Evolutionary conservation across 1,139 yeast genomes (phyloP).

Genomic region (Sugiyamaella novakii): DNA sequence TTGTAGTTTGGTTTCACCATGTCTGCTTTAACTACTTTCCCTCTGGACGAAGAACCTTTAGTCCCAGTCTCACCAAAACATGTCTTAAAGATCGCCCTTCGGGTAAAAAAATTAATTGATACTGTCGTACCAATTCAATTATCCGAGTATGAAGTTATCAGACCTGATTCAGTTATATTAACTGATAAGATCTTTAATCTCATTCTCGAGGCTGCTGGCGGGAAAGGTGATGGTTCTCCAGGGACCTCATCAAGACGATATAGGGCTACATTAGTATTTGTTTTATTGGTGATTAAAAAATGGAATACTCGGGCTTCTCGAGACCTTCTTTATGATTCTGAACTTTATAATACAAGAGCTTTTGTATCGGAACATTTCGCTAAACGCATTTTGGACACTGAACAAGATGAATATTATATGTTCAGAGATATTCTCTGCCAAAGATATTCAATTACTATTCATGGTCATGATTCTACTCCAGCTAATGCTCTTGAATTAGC

Average conservation of each 20-base stretch:
- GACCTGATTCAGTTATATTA: slow-evolving; percentile 64
- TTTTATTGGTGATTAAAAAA: slow-evolving; percentile 69
- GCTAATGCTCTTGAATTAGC: slow-evolving; percentile 78
- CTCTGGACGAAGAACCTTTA: slow-evolving; percentile 25
- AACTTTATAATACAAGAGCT: slow-evolving; percentile 61
- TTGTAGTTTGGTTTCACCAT: too few relatives aligned
- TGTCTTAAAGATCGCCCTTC: slow-evolving; percentile 68
- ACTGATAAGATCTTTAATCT: slow-evolving; percentile 60
- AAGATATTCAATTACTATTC: slow-evolving; percentile 65
- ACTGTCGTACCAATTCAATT: slow-evolving; percentile 66
- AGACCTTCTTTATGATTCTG: slow-evolving; percentile 67
- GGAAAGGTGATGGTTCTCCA: slow-evolving; percentile 60
- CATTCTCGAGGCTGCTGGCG: slow-evolving; percentile 79
- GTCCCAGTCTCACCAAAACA: slow-evolving; percentile 49
- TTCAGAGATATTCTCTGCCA: slow-evolving; percentile 79
- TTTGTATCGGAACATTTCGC: slow-evolving; percentile 74
- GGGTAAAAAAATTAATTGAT: slow-evolving; percentile 73
- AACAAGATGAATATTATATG: slow-evolving; percentile 60
- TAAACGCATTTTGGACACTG: slow-evolving; percentile 63
- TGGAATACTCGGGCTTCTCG: slow-evolving; percentile 72
- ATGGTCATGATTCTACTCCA: slow-evolving; percentile 64
- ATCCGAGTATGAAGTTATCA: slow-evolving; percentile 52
- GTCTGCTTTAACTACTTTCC: neutral
- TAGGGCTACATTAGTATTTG: slow-evolving; percentile 67
- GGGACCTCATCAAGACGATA: slow-evolving; percentile 64